A percentile compares a stretch with the other conserved stretches of the same genome.
phyloP scores from a whole-genome alignment of 495 filamentous ascomycete genomes.

The Aspergillus funiculosus region DNA sequence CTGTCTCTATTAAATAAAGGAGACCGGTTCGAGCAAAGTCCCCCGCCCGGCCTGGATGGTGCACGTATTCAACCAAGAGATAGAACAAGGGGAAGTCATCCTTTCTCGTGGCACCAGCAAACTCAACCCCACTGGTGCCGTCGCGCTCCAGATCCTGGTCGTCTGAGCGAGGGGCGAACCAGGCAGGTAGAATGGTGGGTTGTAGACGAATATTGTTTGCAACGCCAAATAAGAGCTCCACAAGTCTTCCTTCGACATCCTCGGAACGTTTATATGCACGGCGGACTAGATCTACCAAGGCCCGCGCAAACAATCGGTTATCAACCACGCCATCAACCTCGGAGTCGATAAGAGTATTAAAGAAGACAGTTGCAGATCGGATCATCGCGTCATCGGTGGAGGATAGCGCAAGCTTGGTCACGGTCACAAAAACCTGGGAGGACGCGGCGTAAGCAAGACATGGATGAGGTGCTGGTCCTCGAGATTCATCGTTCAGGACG shows the following conservation, averaged over 20 bases:
- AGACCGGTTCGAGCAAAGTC: conserved; percentile 97
- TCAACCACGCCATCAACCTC: conserved; percentile 92
- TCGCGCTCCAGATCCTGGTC: conserved; percentile 37
- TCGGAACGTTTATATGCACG: conserved; percentile 52
- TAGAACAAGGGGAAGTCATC: conserved; percentile 96
- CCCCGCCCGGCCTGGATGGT: conserved; percentile 84
- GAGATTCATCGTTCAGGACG: conserved; percentile 81
- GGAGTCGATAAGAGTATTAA: conserved; percentile 86
- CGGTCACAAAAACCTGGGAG: conserved; percentile 78
- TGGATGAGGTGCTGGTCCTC: conserved; percentile 77
- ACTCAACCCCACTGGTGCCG: conserved; percentile 53
- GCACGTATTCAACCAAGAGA: conserved; percentile 88
- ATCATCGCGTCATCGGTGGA: conserved; percentile 76
- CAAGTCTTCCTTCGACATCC: conserved; percentile 75
- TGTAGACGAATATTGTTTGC: conserved; percentile 90
- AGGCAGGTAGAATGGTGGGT: conserved; percentile 74
- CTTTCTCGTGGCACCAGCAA: conserved; percentile 79
- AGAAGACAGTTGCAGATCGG: conserved; percentile 73
- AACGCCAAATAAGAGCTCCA: conserved; percentile 89
- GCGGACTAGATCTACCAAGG: conserved; percentile 70
- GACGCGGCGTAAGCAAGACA: conserved; percentile 79
- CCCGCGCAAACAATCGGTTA: conserved; percentile 73
- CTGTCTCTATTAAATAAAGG: conserved; percentile 91
- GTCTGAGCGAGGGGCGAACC: conserved; percentile 59
- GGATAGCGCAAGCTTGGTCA: conserved; percentile 76